Base-by-base conservation (phyloP, 768 basidiomycete genomes). In the Leccinum sublutescens region DNA sequence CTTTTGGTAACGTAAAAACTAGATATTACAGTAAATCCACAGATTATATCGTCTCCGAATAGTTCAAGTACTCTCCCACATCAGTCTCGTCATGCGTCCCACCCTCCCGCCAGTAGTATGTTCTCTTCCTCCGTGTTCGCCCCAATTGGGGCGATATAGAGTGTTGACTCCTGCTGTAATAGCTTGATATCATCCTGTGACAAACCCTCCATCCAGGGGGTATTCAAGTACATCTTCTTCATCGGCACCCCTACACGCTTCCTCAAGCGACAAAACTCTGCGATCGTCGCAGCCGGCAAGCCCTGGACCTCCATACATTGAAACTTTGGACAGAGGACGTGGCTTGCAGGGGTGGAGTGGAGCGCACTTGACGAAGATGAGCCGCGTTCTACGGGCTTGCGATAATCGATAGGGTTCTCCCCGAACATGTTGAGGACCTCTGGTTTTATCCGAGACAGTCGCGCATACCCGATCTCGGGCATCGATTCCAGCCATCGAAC, bases 401-500 rank as follows among this genome's bases (percentile, higher is more conserved):
- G 68, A 48, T 69, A 61, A 21, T 66, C 34, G 64, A 62, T 45
- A 4, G 78, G 75, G 59, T 82, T 75, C 53, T 74, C 71, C 52
- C 80, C 72, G 65, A 88, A 83, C n/a, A 78, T 62, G 3, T 80
- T 72, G 52, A 87, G 75, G 49, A 86, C 66, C 21, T 71, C 64
- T 31, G 67, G 56, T 49, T 74, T 74, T 40, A 84, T 68, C 49
- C 75, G 75, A n/a, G 80, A 76, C 25, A 86, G 64, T 21, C 82
- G 79, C 2, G 21, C 21, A 21, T 21, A 21, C 45, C 65, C 72
- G 21, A 89, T 65, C 27, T 75, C 68, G 10, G 86, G 86, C 79
- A 88, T 83, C 21, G 85, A 81, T 51, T 80, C 71, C 31, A 89
- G 69, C 79, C 83, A 86, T 40, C 73, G 75, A 47, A 82, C 71